A percentile compares a stretch with the other conserved stretches of the same genome.
Evolutionary conservation across 1,284 basidiomycete species (phyloP).

Genomic region (Sporisorium exsertum): DNA sequence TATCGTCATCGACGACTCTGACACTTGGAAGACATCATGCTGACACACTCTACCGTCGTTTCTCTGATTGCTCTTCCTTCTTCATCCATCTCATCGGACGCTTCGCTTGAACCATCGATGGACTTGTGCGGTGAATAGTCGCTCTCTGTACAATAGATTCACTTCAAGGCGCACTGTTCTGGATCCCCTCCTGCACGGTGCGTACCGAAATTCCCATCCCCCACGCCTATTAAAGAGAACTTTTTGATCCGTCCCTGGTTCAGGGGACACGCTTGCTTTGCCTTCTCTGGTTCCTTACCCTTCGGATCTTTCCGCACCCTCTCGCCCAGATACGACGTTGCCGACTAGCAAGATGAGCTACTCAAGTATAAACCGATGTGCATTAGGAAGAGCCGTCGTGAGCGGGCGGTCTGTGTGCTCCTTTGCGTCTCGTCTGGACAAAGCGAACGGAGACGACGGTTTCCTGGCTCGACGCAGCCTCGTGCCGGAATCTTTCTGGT

Average conservation of each 20-base stretch:
- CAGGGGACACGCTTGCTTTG: slow-evolving; percentile 14
- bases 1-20: neutral
- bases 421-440: slow-evolving; percentile 44
- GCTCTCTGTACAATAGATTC: slow-evolving; percentile 47
- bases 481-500: slow-evolving; percentile 18
- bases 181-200: slow-evolving; percentile 53
- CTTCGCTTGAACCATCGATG: slow-evolving; percentile 7
- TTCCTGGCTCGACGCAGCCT: slow-evolving; percentile 19
- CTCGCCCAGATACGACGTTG: slow-evolving; percentile 18
- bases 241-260: slow-evolving; percentile 21
- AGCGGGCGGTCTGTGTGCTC: slow-evolving; percentile 63
- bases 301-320: neutral
- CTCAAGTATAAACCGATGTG: slow-evolving; percentile 61
- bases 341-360: slow-evolving; percentile 62
- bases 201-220: slow-evolving; percentile 44
- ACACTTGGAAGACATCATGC: slow-evolving; percentile 6
- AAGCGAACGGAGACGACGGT: slow-evolving; percentile 36
- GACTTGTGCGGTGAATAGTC: slow-evolving; percentile 38
- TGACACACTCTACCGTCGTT: slow-evolving; percentile 14
- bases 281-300: slow-evolving; percentile 8
- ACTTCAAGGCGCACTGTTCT: slow-evolving; percentile 54
- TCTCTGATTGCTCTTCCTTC: neutral
- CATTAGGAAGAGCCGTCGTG: slow-evolving; percentile 70
- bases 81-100: slow-evolving; percentile 8
- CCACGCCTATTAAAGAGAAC: slow-evolving; percentile 22